phyloP scores from a whole-genome alignment of 371 early-diverging fungal species.

The Entomophthora muscae region DNA sequence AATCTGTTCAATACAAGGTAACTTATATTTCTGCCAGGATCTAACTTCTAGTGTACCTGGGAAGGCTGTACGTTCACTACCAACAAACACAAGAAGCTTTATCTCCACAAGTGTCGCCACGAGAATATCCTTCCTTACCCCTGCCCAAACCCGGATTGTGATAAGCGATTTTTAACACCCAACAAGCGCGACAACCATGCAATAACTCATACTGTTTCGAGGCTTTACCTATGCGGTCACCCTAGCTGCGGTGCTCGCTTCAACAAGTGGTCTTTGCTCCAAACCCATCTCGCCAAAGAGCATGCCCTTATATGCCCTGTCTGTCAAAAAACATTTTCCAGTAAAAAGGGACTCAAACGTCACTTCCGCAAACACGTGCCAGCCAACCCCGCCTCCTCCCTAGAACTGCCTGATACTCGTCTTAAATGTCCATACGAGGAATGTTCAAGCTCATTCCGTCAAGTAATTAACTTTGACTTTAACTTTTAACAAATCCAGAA shows the following conservation, averaged over 20 bases:
- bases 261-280: not conserved
- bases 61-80: not conserved
- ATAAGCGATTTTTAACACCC: not conserved
- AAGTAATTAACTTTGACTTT: not conserved
- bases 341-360: not conserved
- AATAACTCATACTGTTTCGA: not conserved
- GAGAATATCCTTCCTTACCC: not conserved
- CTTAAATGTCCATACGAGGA: not conserved
- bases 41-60: not conserved
- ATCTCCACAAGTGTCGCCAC: not conserved
- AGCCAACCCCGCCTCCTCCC: not conserved
- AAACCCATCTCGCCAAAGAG: not conserved
- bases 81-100: slow-evolving; percentile 1
- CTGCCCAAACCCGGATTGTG: not conserved
- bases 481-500: not conserved
- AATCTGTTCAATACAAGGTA: not conserved
- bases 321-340: not conserved
- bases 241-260: not conserved
- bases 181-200: not conserved
- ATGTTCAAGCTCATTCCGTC: not conserved
- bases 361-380: not conserved
- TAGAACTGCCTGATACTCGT: not conserved
- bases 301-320: not conserved
- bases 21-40: too few relatives aligned
- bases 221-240: not conserved